Conservation (phyloP, 768 basidiomycete species). For the Hygrophorus pudorinus region DNA sequence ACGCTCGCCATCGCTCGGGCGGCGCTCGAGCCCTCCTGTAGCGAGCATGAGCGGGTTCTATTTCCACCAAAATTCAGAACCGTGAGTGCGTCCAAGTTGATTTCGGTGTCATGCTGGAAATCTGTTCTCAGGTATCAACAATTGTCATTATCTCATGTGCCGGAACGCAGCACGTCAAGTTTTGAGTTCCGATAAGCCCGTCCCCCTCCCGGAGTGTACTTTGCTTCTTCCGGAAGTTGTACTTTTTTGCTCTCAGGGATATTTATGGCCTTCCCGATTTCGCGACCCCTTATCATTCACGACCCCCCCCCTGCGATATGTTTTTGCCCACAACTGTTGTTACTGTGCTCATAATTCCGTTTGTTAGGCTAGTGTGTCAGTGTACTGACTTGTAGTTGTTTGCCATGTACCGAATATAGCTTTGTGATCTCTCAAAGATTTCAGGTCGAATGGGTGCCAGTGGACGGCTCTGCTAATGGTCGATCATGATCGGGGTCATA, state of each 20-base stretch:
- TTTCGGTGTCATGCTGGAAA: slow-evolving; percentile 1
- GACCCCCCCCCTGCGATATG: too few relatives aligned
- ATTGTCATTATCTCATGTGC: slow-evolving; percentile 70
- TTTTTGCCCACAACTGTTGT: too few relatives aligned
- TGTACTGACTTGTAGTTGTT: too few relatives aligned
- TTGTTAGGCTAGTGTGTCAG: too few relatives aligned
- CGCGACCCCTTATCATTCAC: too few relatives aligned
- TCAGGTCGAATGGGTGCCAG: too few relatives aligned
- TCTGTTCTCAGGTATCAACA: slow-evolving; percentile 67
- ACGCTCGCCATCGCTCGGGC: slow-evolving; percentile 40
- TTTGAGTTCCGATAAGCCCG: slow-evolving; percentile 75
- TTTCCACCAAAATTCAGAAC: slow-evolving; percentile 88
- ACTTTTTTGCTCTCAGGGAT: too few relatives aligned
- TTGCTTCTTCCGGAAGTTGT: neutral
- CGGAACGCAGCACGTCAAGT: slow-evolving; percentile 59
- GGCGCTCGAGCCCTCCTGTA: slow-evolving; percentile 35
- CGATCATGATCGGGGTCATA: too few relatives aligned
- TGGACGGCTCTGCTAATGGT: neutral
- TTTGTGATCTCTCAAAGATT: too few relatives aligned
- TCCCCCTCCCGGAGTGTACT: slow-evolving; percentile 3
- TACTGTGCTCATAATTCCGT: too few relatives aligned
- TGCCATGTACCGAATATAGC: too few relatives aligned
- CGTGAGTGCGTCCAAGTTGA: slow-evolving; percentile 40
- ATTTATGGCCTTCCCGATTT: too few relatives aligned
- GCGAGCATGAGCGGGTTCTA: slow-evolving; percentile 88